A percentile compares a stretch with the other conserved stretches of the same genome.
Evolutionary conservation across 768 basidiomycete genomes (phyloP).

Genomic region (Lactarius vividus): DNA sequence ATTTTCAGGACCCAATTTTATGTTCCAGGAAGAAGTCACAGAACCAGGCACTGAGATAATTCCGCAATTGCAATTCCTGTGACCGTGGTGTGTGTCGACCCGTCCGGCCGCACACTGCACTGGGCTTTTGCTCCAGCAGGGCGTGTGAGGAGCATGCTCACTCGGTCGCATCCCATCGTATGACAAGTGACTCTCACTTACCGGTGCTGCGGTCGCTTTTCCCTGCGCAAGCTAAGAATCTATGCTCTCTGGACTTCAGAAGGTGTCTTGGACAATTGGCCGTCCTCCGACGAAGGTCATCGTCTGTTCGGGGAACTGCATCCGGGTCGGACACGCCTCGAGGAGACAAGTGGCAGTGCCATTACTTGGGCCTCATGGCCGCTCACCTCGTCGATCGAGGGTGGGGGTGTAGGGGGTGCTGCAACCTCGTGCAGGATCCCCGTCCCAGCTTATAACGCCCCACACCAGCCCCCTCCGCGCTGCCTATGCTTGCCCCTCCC

Average conservation of each 20-base stretch:
- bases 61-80: not conserved
- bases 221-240: not conserved
- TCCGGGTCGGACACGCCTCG: not conserved
- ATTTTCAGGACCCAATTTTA: not conserved
- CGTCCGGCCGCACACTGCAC: not conserved
- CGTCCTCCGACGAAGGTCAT: not conserved
- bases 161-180: not conserved
- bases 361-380: not conserved
- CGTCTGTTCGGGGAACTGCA: not conserved
- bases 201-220: not conserved
- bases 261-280: not conserved
- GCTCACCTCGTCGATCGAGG: not conserved
- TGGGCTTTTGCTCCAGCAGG: not conserved
- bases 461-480: not conserved
- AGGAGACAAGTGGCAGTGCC: not conserved
- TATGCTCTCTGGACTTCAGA: not conserved
- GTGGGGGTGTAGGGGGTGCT: not conserved
- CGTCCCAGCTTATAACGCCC: constrained; percentile 7
- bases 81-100: not conserved
- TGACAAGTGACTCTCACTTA: not conserved
- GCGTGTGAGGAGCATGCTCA: not conserved
- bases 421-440: constrained; percentile 2
- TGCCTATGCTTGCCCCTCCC: not conserved
- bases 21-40: not conserved
- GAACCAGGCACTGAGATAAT: constrained; percentile 4